A percentile compares a stretch with the other conserved stretches of the same genome.
These are phyloP conservation scores for Kuraishia ogatae DNA, from an alignment of 805 yeast genomes.

Conservation along the genomic window DNA sequence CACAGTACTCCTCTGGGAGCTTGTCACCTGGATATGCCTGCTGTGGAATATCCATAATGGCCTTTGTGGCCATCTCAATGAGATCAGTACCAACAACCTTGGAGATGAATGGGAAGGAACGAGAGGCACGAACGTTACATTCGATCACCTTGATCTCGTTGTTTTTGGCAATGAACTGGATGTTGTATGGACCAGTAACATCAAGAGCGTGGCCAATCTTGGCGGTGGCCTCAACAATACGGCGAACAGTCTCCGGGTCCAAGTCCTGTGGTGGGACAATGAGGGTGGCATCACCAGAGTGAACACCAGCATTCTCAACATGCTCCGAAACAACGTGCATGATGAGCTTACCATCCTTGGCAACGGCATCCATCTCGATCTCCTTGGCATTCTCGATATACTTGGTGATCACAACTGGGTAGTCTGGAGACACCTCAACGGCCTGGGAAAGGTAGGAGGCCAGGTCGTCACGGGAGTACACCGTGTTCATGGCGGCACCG, in stretches of 20 bases:
- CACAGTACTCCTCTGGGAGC: conserved; percentile 90
- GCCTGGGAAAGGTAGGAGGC: conserved; percentile 87
- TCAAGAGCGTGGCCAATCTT: conserved; percentile 92
- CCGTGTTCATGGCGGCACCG: conserved; percentile 99
- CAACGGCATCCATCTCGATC: conserved; percentile 98
- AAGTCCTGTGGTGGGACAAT: conserved; percentile 96
- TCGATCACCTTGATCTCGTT: conserved; percentile 96
- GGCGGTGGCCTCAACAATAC: conserved; percentile 93
- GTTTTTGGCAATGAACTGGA: conserved; percentile 93
- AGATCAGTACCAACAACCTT: conserved; percentile 94
- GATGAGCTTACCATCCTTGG: conserved; percentile 85
- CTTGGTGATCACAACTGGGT: conserved; percentile 96
- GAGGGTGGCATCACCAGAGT: conserved; percentile 97
- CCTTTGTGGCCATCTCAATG: conserved; percentile 96
- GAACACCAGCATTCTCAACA: conserved; percentile 98
- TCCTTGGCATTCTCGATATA: conserved; percentile 96
- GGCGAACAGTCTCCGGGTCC: conserved; percentile 80
- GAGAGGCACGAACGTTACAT: conserved; percentile 98
- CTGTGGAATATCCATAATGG: conserved; percentile 81
- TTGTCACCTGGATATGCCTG: conserved; percentile 85
- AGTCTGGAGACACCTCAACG: conserved; percentile 94
- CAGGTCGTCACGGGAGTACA: conserved; percentile 81
- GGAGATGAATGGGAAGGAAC: conserved; percentile 97
- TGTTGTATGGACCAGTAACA: conserved; percentile 96
- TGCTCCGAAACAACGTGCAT: conserved; percentile 98